Evolutionary conservation across 139 green algal genomes (phyloP), one percentile per base, ranked within the genome.

Genomic region (Micromonas pusilla): DNA sequence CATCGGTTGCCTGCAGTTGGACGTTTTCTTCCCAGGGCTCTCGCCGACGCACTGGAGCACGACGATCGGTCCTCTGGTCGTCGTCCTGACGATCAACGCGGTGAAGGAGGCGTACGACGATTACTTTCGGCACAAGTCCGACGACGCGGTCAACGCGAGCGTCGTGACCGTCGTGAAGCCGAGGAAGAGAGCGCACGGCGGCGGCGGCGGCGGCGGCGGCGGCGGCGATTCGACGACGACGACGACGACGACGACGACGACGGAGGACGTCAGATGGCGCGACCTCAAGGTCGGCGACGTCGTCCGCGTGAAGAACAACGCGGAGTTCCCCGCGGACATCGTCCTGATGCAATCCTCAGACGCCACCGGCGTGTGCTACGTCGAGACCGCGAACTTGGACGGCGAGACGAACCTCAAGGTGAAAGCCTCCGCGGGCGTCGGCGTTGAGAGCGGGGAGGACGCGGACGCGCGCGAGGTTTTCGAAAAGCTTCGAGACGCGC

Each of bases 331-430:
- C 5, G 90, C 91, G 5, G 92, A 97, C 81, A 63, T 95, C 16
- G 45, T 97, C 37, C 81, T 93, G 64, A 74, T 97, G 31, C 83
- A 85, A 23, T 89, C 83, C 9, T 83, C 84, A 2, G 86, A 92
- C 63, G 34, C 77, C 0, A 88, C 89, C 2, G 85, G 88, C 66
- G 75, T 94, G 13, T 93, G 89, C 78, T 96, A 94, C 70, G 86
- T 96, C 21, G 92, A 97, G 81, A 97, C 93, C 21, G 93, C 91
- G 81, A 96, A 97, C 80, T 86, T 97, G 73, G 93, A 97, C 65
- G 93, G 91, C 23, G 94, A 98, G 77, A 97, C 89, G 37, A 98
- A 98, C 85, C 87, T 98, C 4, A 98, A 98, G 86, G 90, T 97
- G 54, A 91, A 93, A 54, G 57, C 67, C n/a, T 57, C 83, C 5